phyloP scores from a whole-genome alignment of 2,329 filamentous ascomycete genomes.

The Sphaerulina musiva region DNA sequence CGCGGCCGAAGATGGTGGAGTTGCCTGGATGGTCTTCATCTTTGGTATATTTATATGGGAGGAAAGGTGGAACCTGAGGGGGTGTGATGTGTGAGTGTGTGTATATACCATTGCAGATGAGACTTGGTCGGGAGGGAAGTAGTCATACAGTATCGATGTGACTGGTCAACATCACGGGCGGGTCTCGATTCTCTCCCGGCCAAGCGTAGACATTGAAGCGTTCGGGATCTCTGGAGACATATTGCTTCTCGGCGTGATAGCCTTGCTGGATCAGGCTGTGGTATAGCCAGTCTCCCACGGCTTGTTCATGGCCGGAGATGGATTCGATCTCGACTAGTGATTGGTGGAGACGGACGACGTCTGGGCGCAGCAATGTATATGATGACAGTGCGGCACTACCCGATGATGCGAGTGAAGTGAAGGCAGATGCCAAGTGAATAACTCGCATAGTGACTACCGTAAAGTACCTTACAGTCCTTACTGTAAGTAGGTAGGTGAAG shows the following conservation, averaged over 20 bases:
- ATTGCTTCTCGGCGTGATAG: slow-evolving; percentile 58
- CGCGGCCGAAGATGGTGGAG: slow-evolving; percentile 55
- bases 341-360: slow-evolving; percentile 66
- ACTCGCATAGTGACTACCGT: slow-evolving; percentile 6
- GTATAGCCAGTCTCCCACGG: slow-evolving; percentile 62
- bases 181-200: slow-evolving; percentile 43
- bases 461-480: not conserved
- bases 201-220: slow-evolving; percentile 76
- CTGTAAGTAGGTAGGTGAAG: not conserved
- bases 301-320: slow-evolving; percentile 60
- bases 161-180: slow-evolving; percentile 62
- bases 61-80: slow-evolving; percentile 59
- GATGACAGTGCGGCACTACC: slow-evolving; percentile 7
- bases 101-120: too few relatives aligned
- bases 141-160: slow-evolving; percentile 67
- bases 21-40: slow-evolving; percentile 31
- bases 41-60: slow-evolving; percentile 55
- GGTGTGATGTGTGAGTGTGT: not conserved
- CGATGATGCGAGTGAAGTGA: not conserved
- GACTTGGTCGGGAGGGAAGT: not conserved
- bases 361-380: slow-evolving; percentile 28
- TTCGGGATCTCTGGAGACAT: slow-evolving; percentile 36
- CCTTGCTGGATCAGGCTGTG: slow-evolving; percentile 56
- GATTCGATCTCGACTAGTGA: slow-evolving; percentile 69
- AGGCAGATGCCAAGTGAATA: not conserved